Conservation (phyloP, 768 basidiomycete species). For the Boletus vermiculosoides region DNA sequence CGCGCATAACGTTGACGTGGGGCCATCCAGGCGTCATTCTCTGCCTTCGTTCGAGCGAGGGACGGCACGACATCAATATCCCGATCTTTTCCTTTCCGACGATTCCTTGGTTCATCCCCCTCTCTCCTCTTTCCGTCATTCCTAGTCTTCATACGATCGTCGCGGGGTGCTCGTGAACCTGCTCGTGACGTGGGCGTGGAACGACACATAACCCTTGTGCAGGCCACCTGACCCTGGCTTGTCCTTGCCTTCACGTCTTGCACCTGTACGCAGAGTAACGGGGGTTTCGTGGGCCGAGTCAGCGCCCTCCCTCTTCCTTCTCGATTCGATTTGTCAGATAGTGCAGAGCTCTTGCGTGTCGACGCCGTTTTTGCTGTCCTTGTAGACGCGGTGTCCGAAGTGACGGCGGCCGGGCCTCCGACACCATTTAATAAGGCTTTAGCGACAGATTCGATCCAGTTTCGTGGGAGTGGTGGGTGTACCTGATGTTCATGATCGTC, state of each 20-base stretch:
- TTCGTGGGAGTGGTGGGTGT: constrained; percentile 56
- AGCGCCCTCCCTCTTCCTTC: constrained; percentile 18
- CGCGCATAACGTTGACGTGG: constrained; percentile 35
- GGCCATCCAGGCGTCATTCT: constrained; percentile 54
- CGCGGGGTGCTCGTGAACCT: constrained; percentile 43
- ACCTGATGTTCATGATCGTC: constrained; percentile 32
- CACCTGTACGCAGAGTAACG: constrained; percentile 34
- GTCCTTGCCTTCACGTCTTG: constrained; percentile 30
- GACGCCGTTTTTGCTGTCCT: constrained; percentile 20
- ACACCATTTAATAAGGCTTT: constrained; percentile 60
- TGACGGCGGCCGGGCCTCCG: constrained; percentile 36
- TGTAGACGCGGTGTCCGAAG: constrained; percentile 24
- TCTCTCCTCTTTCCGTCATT: constrained; percentile 28
- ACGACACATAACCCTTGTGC: constrained; percentile 60
- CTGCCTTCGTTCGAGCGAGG: constrained; percentile 57
- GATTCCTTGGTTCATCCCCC: constrained; percentile 17
- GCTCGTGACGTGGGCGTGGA: constrained; percentile 69
- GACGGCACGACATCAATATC: constrained; percentile 49
- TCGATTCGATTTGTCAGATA: constrained; percentile 28
- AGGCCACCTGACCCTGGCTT: constrained; percentile 41
- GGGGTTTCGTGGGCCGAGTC: constrained; percentile 26
- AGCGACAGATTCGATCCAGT: constrained; percentile 73
- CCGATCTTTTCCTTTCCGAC: constrained; percentile 29
- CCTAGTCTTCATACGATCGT: constrained; percentile 10
- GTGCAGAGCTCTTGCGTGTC: constrained; percentile 24